phyloP scores from a whole-genome alignment of 2,329 filamentous ascomycete genomes.

The Aspergillus jensenii region DNA sequence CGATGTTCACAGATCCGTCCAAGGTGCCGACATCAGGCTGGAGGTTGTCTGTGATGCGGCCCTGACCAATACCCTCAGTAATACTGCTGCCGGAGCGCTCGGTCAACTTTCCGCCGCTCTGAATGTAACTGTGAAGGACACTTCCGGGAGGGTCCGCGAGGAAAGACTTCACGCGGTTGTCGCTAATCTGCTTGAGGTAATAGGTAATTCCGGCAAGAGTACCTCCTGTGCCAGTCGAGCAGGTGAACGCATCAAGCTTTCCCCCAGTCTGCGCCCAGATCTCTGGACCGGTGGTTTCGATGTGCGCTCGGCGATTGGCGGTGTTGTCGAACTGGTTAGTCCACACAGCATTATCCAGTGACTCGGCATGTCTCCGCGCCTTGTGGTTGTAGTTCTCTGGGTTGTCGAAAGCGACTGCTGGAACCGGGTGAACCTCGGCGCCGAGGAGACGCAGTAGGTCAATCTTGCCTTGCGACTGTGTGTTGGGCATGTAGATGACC shows the following conservation, averaged over 20 bases:
- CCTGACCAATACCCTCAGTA: conserved; percentile 97
- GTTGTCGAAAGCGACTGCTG: conserved; percentile 92
- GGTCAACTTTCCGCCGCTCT: conserved; percentile 76
- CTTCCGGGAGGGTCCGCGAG: conserved; percentile 92
- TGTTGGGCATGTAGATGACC: conserved; percentile 99
- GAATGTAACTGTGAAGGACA: conserved; percentile 89
- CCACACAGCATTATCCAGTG: conserved; percentile 87
- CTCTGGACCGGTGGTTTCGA: conserved; percentile 95
- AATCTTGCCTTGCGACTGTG: conserved; percentile 96
- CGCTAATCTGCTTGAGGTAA: conserved; percentile 80
- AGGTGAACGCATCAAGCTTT: conserved; percentile 89
- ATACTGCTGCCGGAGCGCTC: conserved; percentile 85
- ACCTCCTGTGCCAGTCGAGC: conserved; percentile 88
- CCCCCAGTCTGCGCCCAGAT: conserved; percentile 92
- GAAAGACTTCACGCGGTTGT: conserved; percentile 78
- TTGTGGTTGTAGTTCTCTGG: conserved; percentile 98
- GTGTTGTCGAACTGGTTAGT: conserved; percentile 99
- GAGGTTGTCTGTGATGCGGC: conserved; percentile 93
- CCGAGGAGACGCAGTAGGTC: conserved; percentile 87
- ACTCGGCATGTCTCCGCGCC: conserved; percentile 83
- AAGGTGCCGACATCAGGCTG: conserved; percentile 78
- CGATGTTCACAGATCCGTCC: conserved; percentile 80
- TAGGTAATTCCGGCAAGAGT: conserved; percentile 86
- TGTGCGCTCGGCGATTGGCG: conserved; percentile 88
- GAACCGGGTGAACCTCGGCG: conserved; percentile 93